Conservation (phyloP, 2,329 filamentous ascomycete species). For the Monosporascus sp. region DNA sequence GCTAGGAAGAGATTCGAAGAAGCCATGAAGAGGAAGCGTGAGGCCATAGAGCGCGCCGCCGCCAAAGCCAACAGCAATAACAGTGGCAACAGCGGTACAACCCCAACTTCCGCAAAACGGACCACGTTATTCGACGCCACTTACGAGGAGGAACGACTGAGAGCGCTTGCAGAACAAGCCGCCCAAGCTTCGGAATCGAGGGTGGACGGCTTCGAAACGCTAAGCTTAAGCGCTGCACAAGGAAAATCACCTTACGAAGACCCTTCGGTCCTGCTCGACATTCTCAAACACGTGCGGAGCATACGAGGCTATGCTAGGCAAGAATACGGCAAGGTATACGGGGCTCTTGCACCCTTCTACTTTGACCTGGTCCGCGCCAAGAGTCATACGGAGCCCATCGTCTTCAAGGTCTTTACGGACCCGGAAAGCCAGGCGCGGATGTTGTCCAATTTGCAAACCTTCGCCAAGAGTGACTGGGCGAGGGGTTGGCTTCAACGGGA, state of each 20-base stretch:
- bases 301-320: conserved; percentile 79
- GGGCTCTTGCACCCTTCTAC: conserved; percentile 84
- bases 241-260: conserved; percentile 47
- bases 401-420: conserved; percentile 83
- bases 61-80: not conserved
- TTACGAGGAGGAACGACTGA: conserved; percentile 57
- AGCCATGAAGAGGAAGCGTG: conserved; percentile 53
- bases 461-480: conserved; percentile 75
- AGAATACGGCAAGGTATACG: conserved; percentile 87
- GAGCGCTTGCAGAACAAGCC: conserved; percentile 30
- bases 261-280: conserved; percentile 58
- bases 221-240: conserved; percentile 47
- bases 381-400: conserved; percentile 71
- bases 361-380: conserved; percentile 68
- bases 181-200: conserved; percentile 20
- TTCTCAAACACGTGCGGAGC: conserved; percentile 67
- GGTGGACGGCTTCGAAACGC: conserved; percentile 73
- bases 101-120: conserved; percentile 23
- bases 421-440: conserved; percentile 89
- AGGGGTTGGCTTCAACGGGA: conserved; percentile 67
- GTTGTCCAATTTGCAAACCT: conserved; percentile 72
- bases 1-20: conserved; percentile 78
- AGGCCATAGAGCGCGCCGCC: conserved; percentile 37
- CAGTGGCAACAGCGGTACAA: conserved; percentile 14
- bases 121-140: conserved; percentile 71